Base-by-base conservation (phyloP, 2,329 filamentous ascomycete genomes). In the Diaporthe vexans region DNA sequence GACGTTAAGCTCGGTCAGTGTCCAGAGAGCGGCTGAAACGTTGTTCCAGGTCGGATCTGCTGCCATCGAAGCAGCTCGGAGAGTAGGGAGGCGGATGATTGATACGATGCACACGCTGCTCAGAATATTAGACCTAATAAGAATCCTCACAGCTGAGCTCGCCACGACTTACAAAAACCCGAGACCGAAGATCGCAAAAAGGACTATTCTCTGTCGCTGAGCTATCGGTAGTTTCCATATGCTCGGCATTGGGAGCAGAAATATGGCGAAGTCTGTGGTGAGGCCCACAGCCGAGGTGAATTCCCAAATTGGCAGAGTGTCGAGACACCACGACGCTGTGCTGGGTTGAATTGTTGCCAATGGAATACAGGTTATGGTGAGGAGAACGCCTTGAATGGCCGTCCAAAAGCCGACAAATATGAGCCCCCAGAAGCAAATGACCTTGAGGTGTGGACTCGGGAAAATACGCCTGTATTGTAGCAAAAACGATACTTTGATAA, bases 401-500 rank as follows among this genome's bases (percentile, higher is more conserved):
- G 80, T 78, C 81, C 81, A 82, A 54, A 77, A 11, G 33, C 75
- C 72, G 48, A 81, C 79, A 61, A 76, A 77, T 52, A 78, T 69
- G 19, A 81, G 78, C n/a, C 77, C 73, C 74, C 78, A 79, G n/a
- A 79, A 76, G 75, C 81, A 82, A n/a, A 24, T 26, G 5, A 51
- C 8, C 5, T 78, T 78, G 9, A 80, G 72, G 0, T 43, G 37
- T 4, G 54, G 54, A 17, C 76, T 74, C 21, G 78, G 76, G 65
- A 82, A 82, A 59, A 82, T 80, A 43, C 81, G 80, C 63, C 79
- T 79, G 72, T 81, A 82, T 69, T 82, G 81, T 63, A 81, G 76
- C n/a, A 82, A 75, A 69, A 82, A 81, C 9, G 79, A 80, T 1
- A 81, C 76, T 57, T 82, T 82, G 69, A 80, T 79, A 21, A 82